Base-by-base conservation (phyloP, 352 stramenopile genomes). In the Pythium rishiriense region DNA sequence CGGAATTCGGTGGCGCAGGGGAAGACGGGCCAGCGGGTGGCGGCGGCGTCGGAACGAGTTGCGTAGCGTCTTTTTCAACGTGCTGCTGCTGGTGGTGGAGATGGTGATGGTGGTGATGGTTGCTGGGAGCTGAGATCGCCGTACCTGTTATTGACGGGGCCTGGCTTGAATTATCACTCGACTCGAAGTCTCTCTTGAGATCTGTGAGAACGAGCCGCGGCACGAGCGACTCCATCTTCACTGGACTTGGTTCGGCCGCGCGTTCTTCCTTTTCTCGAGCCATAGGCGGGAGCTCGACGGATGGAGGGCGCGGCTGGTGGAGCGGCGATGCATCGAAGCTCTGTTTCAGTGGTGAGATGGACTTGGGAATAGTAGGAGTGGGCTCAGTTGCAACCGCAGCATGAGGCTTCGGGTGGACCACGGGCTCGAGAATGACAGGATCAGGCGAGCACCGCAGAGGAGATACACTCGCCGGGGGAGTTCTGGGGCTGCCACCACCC, bases 221-320 rank as follows among this genome's bases (percentile, higher is more conserved):
- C 19, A 47, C 49, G 17, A 58, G 24, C 21, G 51, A 11, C 3
- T 68, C 52, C 22, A 45, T 68, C 42, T 68, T 68, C 3, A 58
- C 42, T 1, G 61, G 61, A 22, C 61, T 68, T n/a, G 51, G 51
- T 35, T 62, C 51, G 17, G 22, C 31, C 19, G 35, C 26, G 7
- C 43, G 54, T 15, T 68, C 61, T 4, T 68, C 61, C 26, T 68
- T 68, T 1, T 68, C 61, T 45, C 52, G 41, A 4, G 28, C 22
- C 52, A 68, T 62, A 0, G 52, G 52, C 17, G 61, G 61, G 1
- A 68, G 45, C 24, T 68, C 61, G 1, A 68, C 19, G 12, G 61
- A 41, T 35, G 61, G 39, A 4, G 51, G 53, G 24, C 33, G 53
- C 21, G 33, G 51, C 37, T 43, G 35, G 51, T 57, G 33, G 24